Percentiles rank a stretch among this genome's conserved stretches.
These are phyloP conservation scores for Aspergillus versicolor DNA, from an alignment of 2,329 filamentous ascomycete species.

Conservation along the genomic window DNA sequence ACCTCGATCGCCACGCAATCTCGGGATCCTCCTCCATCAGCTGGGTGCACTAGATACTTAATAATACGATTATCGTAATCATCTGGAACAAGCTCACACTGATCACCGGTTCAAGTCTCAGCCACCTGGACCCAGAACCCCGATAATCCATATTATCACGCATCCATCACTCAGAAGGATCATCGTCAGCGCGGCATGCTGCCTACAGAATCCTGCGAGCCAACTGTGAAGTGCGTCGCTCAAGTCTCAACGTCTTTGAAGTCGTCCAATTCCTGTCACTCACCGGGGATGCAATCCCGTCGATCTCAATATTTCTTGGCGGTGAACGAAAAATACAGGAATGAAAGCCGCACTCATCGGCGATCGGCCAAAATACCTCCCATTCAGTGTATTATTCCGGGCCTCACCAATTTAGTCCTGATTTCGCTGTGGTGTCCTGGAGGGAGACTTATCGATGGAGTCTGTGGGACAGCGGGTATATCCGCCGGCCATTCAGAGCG, in stretches of 20 bases:
- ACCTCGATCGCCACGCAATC: neutral
- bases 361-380: neutral
- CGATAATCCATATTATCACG: neutral
- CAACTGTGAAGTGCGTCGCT: no score
- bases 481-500: neutral
- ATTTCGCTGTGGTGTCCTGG: neutral
- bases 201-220: neutral
- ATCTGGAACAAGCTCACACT: conserved; percentile 6
- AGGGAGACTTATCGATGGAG: neutral
- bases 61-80: conserved; percentile 1
- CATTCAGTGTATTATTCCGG: neutral
- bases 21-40: neutral
- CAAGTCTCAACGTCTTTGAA: no score
- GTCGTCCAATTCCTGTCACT: no score
- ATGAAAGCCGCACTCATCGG: neutral
- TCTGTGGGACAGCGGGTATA: conserved; percentile 3
- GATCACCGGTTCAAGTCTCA: neutral
- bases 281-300: neutral
- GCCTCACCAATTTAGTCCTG: neutral
- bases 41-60: neutral
- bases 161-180: neutral
- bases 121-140: neutral
- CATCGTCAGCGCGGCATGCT: neutral
- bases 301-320: neutral
- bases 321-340: neutral